These are phyloP conservation scores for Colletotrichum sp. DNA, from an alignment of 2,329 filamentous ascomycete species.

Conservation along the genomic window DNA sequence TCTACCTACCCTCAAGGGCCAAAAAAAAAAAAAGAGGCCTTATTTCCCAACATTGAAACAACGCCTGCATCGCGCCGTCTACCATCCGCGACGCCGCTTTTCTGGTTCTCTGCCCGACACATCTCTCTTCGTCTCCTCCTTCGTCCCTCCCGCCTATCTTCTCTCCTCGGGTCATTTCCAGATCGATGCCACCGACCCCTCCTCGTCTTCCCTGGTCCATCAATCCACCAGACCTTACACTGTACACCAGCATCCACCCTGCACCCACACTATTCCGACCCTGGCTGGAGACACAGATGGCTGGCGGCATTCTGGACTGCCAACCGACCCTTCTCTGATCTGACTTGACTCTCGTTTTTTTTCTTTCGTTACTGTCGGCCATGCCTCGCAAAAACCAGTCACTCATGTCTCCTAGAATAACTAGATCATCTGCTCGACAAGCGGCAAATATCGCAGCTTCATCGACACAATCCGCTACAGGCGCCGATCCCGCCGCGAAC, in stretches of 20 bases:
- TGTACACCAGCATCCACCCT: conserved; percentile 17
- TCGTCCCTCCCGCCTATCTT: background rate
- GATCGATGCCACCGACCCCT: background rate
- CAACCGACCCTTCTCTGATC: background rate
- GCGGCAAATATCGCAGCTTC: conserved; percentile 69
- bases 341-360: conserved; percentile 20
- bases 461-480: conserved; percentile 43
- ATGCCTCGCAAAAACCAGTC: conserved; percentile 32
- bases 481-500: conserved; percentile 43
- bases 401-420: conserved; percentile 97
- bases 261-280: background rate
- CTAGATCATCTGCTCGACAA: conserved; percentile 92
- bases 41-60: conserved; percentile 17
- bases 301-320: background rate
- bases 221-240: conserved; percentile 19
- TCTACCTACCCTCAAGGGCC: background rate
- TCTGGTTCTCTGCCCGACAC: background rate
- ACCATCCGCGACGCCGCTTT: background rate
- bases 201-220: background rate
- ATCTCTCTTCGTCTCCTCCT: background rate
- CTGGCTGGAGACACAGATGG: conserved; percentile 9
- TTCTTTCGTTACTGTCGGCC: background rate
- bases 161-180: background rate
- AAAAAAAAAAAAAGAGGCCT: conserved; percentile 29
- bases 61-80: conserved; percentile 6